Evolutionary conservation across 139 green algal species (phyloP), one percentile per base, ranked within the genome.

Genomic region (Chlorella ohadii): DNA sequence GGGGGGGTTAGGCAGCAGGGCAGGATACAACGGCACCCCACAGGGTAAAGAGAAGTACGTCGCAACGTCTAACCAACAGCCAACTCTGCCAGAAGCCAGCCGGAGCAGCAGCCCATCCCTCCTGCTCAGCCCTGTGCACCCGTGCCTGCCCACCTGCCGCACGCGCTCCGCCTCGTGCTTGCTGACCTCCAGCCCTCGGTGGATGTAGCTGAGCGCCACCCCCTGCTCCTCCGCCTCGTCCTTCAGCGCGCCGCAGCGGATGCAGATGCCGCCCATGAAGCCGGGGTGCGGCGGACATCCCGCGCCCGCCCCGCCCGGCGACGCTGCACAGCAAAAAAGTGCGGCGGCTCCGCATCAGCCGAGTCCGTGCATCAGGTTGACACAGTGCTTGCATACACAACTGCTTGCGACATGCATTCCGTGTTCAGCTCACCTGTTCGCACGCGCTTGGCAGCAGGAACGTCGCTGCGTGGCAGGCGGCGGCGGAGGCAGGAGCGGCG

Each of bases 241-340:
- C 38, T 71, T 83, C 11, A 85, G 59, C n/a, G 82, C 83, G 7
- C 93, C 93, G 78, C 94, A 97, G 19, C 90, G 84, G 25, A 97
- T 92, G 86, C 93, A 97, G 57, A 97, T 90, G 38, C 91, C 92
- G n/a, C 87, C 85, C 87, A 95, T 94, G 75, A 90, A 94, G 34
- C 88, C 92, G 1, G 94, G 94, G 72, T 96, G 92, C 2, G 92
- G 93, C 4, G 89, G 89, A 78, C 91, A 95, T 25, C n/a, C 67
- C 63, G n/a, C 23, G 27, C 33, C 39, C 0, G 65, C 22, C 12
- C 51, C 51, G 1, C 31, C 7, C 34, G 34, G 51, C 34, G 33
- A 44, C 44, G 19, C 44, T n/a, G n/a, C n/a, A n/a, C n/a, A n/a
- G n/a, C n/a, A n/a, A n/a, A n/a, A n/a, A n/a, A n/a, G n/a, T n/a